Base-by-base conservation (phyloP, 495 filamentous ascomycete species). In the Baudoinia panamericana region DNA sequence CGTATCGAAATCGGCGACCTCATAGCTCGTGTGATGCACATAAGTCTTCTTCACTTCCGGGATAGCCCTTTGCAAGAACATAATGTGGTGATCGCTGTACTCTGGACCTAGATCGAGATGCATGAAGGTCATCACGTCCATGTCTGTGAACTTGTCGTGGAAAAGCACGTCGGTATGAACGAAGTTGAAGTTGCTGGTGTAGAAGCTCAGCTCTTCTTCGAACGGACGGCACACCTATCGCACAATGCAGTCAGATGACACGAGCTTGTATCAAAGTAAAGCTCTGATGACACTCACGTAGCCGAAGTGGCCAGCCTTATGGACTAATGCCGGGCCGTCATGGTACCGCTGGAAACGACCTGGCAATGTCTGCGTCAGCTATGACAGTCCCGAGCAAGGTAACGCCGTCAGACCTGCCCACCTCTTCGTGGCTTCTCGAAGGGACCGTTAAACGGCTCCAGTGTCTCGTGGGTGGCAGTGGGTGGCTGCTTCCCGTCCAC, bases 1-100 rank as follows among this genome's bases (percentile, higher is more conserved):
- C 0, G 73, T 70, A 43, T 82, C 77, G 48, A 76, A 78, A 50
- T 82, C 76, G 49, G 74, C 67, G 10, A 77, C 76, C 54, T 82
- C 76, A 35, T 24, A 37, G 2, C 20, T 24, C 2, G 34, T 24
- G 20, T 37, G 34, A 19, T 37, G 34, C 12, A 37, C 34, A 11
- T n/a, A 13, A 9, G 34, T 37, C 19, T 37, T 19, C 12, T 3
- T 25, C 34, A 24, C 34, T 13, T 2, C 34, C n/a, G n/a, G n/a
- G n/a, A n/a, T n/a, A n/a, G n/a, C n/a, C n/a, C n/a, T n/a, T n/a
- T n/a, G n/a, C n/a, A n/a, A 37, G 34, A 4, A 37, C 9, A 19
- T 22, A 37, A n/a, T n/a, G 22, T 37, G 34, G 18, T 37, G 34
- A 19, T 37, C 34, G 2, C 23, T 22, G 18, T 24, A 37, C n/a